Evolutionary conservation across 1,284 basidiomycete genomes (phyloP), one percentile per base, ranked within the genome.

Genomic region (Trametes polyzona): DNA sequence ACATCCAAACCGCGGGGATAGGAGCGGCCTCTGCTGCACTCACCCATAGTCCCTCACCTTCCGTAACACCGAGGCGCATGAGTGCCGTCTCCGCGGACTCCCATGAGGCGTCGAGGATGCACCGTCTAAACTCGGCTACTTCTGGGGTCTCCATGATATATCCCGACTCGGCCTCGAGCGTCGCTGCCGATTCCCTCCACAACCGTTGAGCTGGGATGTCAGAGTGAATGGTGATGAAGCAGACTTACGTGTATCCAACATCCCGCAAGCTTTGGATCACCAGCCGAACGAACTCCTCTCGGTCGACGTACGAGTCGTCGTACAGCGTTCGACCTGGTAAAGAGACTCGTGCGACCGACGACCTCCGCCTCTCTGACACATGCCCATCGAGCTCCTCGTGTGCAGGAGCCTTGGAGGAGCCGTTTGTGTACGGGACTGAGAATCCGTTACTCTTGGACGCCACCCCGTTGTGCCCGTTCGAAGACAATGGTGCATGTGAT

Each of bases 111-210:
- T 87, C 83, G 32, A 97, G 76, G 51, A 99, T 87, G 61, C 90
- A 89, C 36, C 84, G 80, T 61, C 95, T 83, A 66, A 99, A 96
- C 52, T 90, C 84, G 2, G 87, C 81, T 11, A 96, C 94, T 47
- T 90, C 82, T 4, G 83, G 77, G 12, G 87, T 82, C 69, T 98
- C 95, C 73, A 97, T 84, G 21, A 83, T 79, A 73, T 93, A 95
- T 4, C 96, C 96, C 1, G 96, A 98, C 75, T 99, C 96, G 9
- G 86, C 87, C 71, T 97, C 92, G 36, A 99, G 81, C 0, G 91
- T 89, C 12, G 87, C 82, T 10, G 96, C 96, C 12, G 95, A 90
- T 74, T 93, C 90, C 58, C 96, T 98, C 68, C 24, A 42, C 36
- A 17, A 40, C 55, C 49, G 39, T 65, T 61, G 55, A 58, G 58